Percentiles rank a stretch among this genome's conserved stretches.
Conservation (phyloP, 1,284 basidiomycete species). For the Xerocomus minutiporus region DNA sequence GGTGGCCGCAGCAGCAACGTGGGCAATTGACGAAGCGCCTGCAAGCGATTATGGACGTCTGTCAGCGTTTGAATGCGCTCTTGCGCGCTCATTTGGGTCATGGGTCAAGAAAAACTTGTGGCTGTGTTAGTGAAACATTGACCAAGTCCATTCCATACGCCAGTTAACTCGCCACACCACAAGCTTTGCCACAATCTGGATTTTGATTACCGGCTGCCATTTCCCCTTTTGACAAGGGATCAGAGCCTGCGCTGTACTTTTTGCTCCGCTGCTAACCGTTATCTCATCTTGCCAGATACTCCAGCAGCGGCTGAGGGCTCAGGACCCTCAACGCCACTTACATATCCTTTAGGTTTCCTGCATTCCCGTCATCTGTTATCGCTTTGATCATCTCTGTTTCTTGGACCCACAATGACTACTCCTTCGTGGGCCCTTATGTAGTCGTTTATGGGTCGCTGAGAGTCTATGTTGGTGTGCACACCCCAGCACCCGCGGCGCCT, state of each 20-base stretch:
- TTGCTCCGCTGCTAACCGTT: too few relatives aligned
- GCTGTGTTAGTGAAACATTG: conserved; percentile 1
- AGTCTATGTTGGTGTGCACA: not conserved
- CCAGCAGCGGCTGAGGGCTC: too few relatives aligned
- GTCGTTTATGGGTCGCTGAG: conserved; percentile 8
- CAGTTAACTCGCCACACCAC: conserved; percentile 9
- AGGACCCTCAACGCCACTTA: too few relatives aligned
- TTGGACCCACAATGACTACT: conserved; percentile 1
- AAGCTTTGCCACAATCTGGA: not conserved
- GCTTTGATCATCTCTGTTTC: not conserved
- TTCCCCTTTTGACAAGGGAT: not conserved
- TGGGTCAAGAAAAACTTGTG: conserved; percentile 15
- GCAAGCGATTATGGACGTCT: conserved; percentile 42
- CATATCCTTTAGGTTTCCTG: too few relatives aligned
- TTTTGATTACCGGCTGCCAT: not conserved
- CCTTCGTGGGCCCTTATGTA: not conserved
- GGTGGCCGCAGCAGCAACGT: conserved; percentile 38
- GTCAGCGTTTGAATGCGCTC: conserved; percentile 44
- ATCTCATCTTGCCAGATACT: too few relatives aligned
- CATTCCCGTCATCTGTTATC: too few relatives aligned
- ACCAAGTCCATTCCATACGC: not conserved
- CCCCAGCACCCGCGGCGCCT: not conserved
- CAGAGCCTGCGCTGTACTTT: too few relatives aligned
- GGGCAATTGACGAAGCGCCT: conserved; percentile 43
- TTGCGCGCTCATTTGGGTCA: conserved; percentile 29